Evolutionary conservation across 257 asterid species (phyloP).

Genomic region (Nemophila menziesii): DNA sequence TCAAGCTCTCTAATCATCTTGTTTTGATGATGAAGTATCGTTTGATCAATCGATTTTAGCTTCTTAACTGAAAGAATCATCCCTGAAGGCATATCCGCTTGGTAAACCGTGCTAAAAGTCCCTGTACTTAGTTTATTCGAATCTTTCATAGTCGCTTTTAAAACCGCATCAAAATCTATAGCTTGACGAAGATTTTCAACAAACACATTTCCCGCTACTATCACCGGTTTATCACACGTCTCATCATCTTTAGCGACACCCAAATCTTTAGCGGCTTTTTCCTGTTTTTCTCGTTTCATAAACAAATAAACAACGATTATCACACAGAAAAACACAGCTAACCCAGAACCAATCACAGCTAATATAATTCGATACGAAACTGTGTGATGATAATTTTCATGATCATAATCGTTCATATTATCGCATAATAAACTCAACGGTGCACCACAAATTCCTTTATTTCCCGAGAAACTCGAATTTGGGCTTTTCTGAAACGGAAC

Average conservation of each 20-base stretch:
- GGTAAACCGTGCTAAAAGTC: constrained; percentile 76
- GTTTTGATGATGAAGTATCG: constrained; percentile 55
- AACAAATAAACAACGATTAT: constrained; percentile 64
- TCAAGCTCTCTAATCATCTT: constrained; percentile 93
- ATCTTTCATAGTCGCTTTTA: constrained; percentile 66
- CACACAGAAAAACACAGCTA: constrained; percentile 75
- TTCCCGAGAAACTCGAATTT: constrained; percentile 66
- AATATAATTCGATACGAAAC: constrained; percentile 73
- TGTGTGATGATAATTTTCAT: constrained; percentile 45
- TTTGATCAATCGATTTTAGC: constrained; percentile 68
- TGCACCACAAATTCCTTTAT: constrained; percentile 83
- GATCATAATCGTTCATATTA: constrained; percentile 29
- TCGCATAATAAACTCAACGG: constrained; percentile 60
- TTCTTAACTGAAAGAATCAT: constrained; percentile 61
- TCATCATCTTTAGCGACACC: constrained; percentile 31
- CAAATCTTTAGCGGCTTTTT: constrained; percentile 45
- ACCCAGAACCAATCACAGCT: constrained; percentile 80
- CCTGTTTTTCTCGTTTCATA: constrained; percentile 91
- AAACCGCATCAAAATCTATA: constrained; percentile 71
- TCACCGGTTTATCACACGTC: constrained; percentile 35
- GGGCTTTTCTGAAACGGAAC: constrained; percentile 80
- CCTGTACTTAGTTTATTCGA: constrained; percentile 56
- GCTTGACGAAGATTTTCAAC: constrained; percentile 80
- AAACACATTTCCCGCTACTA: constrained; percentile 73
- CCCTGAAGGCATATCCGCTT: constrained; percentile 97